These are phyloP conservation scores for Aspergillus calidoustus DNA, from an alignment of 2,329 filamentous ascomycete species.

Conservation along the genomic window DNA sequence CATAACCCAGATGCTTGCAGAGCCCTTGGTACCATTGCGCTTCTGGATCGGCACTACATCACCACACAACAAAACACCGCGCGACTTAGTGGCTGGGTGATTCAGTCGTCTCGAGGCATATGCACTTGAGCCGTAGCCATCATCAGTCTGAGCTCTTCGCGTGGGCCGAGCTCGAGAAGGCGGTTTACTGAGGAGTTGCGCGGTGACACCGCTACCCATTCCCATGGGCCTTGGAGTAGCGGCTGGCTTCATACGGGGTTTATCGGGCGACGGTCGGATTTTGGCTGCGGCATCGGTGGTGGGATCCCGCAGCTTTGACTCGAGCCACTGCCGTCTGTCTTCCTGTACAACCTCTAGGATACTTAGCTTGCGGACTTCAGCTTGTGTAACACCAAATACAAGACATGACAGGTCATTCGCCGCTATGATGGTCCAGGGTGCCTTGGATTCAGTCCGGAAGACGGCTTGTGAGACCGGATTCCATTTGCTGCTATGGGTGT, in stretches of 20 bases:
- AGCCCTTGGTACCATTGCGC: conserved; percentile 86
- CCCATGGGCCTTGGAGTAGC: conserved; percentile 52
- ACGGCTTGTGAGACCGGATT: conserved; percentile 92
- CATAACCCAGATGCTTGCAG: conserved; percentile 97
- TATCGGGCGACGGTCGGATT: conserved; percentile 39
- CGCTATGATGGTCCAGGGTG: conserved; percentile 93
- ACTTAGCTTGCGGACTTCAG: conserved; percentile 90
- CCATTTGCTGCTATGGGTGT: conserved; percentile 89
- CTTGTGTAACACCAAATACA: conserved; percentile 98
- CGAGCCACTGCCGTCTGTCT: conserved; percentile 86
- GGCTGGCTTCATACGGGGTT: conserved; percentile 39
- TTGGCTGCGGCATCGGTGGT: conserved; percentile 54
- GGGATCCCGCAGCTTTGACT: conserved; percentile 75
- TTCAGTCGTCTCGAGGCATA: conserved; percentile 62
- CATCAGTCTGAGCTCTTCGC: conserved; percentile 61
- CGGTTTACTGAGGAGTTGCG: conserved; percentile 83
- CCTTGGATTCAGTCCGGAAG: conserved; percentile 89
- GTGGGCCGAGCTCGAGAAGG: conserved; percentile 57
- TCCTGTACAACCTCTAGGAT: conserved; percentile 94
- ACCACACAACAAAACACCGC: conserved; percentile 89
- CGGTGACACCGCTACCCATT: conserved; percentile 83
- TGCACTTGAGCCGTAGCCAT: conserved; percentile 57
- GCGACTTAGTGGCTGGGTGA: conserved; percentile 74
- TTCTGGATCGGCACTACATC: conserved; percentile 99
- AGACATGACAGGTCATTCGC: conserved; percentile 96